Conservation (phyloP, 2,329 filamentous ascomycete genomes). For the Nemania sp. region DNA sequence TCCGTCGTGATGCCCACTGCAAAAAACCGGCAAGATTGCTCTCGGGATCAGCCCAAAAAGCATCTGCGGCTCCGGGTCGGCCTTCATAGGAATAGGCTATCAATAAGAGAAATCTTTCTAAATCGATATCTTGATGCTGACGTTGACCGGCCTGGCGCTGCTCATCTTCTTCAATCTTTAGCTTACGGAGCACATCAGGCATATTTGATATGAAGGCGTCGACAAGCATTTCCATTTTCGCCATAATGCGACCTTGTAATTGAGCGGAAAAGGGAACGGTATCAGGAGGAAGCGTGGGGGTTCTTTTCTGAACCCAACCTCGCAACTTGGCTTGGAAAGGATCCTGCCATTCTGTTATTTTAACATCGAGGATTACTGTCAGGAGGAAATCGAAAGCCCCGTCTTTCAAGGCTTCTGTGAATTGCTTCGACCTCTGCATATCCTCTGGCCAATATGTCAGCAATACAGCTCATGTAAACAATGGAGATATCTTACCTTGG, state of each 20-base stretch:
- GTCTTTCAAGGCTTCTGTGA: conserved; percentile 83
- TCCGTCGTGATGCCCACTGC: conserved; percentile 94
- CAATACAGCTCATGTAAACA: conserved; percentile 35
- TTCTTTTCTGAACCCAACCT: conserved; percentile 84
- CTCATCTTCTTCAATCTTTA: conserved; percentile 91
- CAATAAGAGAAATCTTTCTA: conserved; percentile 92
- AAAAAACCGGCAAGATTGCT: conserved; percentile 95
- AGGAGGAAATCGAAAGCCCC: conserved; percentile 94
- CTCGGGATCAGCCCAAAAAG: conserved; percentile 93
- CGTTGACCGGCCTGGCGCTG: conserved; percentile 76
- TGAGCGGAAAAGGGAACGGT: conserved; percentile 75
- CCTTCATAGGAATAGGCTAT: conserved; percentile 93
- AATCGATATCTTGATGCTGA: conserved; percentile 76
- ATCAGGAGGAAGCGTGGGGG: conserved; percentile 75
- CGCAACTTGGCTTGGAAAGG: conserved; percentile 86
- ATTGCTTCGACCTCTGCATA: conserved; percentile 76
- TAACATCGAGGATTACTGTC: conserved; percentile 83
- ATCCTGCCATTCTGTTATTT: conserved; percentile 86
- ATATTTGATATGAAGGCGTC: conserved; percentile 96
- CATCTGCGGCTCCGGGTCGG: conserved; percentile 83
- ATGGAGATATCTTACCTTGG: conserved; percentile 55
- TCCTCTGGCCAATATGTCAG: conserved; percentile 67
- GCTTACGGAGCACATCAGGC: conserved; percentile 87
- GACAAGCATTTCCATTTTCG: conserved; percentile 86
- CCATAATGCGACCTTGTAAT: conserved; percentile 80